These are phyloP conservation scores for Oryza longistaminata DNA, from an alignment of 176 grass and related monocot genomes.

Conservation along the genomic window DNA sequence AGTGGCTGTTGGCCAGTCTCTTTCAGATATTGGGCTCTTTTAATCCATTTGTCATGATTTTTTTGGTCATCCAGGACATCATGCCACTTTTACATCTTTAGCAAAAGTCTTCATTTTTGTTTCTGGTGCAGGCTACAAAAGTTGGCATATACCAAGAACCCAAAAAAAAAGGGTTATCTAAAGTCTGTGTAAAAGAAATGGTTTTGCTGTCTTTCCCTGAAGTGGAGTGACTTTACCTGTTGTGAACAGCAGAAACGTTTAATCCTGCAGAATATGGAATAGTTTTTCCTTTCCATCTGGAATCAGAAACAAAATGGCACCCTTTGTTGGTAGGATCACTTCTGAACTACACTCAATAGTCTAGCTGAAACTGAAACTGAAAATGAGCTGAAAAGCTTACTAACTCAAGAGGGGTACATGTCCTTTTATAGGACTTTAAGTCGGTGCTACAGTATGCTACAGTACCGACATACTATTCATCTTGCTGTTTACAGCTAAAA, in stretches of 20 bases:
- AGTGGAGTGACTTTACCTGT: background rate
- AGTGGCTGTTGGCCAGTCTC: constrained; percentile 35
- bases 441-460: too few species aligned
- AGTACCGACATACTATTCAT: too few species aligned
- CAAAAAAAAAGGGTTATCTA: background rate
- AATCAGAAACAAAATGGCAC: constrained; percentile 1
- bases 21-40: constrained; percentile 38
- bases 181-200: background rate
- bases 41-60: background rate
- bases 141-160: background rate
- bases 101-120: constrained; percentile 11
- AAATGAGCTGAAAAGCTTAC: too few species aligned
- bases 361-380: too few species aligned
- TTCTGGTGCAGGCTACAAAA: constrained; percentile 5
- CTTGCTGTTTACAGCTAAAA: too few species aligned
- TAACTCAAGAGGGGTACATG: too few species aligned
- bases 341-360: too few species aligned
- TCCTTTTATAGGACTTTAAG: too few species aligned
- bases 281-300: constrained; percentile 3
- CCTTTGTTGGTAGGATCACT: too few species aligned
- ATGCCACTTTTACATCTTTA: constrained; percentile 42
- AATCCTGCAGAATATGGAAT: background rate
- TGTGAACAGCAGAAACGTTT: background rate
- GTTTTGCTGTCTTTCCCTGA: background rate
- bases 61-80: constrained; percentile 32